phyloP scores from a whole-genome alignment of 106 monocot species.

The Alisma plantagoaquatica region DNA sequence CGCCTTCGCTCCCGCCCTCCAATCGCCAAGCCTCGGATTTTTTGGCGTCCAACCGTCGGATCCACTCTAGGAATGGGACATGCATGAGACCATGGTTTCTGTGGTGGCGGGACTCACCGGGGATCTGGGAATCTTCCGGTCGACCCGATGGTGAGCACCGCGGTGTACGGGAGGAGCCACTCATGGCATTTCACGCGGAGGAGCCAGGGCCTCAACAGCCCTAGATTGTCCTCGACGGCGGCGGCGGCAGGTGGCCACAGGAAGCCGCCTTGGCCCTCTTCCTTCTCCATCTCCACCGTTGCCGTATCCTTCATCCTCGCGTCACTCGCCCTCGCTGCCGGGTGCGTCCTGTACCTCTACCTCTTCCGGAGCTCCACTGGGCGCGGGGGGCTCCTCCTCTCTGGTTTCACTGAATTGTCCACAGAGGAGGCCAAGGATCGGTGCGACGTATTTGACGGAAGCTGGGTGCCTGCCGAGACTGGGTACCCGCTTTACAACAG shows the following conservation, averaged over 20 bases:
- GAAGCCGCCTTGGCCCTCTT: conserved; percentile 26
- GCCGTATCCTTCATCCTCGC: conserved; percentile 31
- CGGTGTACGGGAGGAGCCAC: conserved; percentile 25
- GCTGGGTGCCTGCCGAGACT: conserved; percentile 50
- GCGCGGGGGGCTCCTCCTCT: conserved; percentile 1
- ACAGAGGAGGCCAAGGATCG: conserved; percentile 1
- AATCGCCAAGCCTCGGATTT: no score
- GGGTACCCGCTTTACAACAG: conserved; percentile 85
- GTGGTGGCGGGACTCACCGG: neutral
- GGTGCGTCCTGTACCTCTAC: conserved; percentile 35
- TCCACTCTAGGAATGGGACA: no score
- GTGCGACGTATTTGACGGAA: conserved; percentile 81
- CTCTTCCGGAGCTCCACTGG: conserved; percentile 24
- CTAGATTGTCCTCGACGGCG: conserved; percentile 34
- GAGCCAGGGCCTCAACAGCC: conserved; percentile 33
- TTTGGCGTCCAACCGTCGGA: no score
- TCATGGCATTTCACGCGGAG: conserved; percentile 36
- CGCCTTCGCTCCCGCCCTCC: neutral
- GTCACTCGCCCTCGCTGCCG: conserved; percentile 28
- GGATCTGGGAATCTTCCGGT: neutral
- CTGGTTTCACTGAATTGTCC: conserved; percentile 13
- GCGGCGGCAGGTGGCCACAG: conserved; percentile 21
- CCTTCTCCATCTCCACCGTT: conserved; percentile 20
- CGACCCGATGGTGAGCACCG: conserved; percentile 26
- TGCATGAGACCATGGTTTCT: neutral